These are phyloP conservation scores for Silene uniflora DNA, from an alignment of 148 eudicot species.

Conservation along the genomic window DNA sequence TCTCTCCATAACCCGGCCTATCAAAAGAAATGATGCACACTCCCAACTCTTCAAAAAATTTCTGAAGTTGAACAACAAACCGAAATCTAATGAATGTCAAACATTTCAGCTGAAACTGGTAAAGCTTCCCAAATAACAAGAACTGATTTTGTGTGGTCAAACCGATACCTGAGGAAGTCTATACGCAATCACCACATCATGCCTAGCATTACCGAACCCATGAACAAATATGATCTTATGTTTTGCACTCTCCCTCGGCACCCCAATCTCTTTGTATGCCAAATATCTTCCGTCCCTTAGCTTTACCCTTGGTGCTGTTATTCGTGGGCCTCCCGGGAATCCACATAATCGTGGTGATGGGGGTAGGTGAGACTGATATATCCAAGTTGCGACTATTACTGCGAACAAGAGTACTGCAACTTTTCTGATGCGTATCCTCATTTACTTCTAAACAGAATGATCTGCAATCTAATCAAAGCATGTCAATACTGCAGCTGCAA, in stretches of 20 bases:
- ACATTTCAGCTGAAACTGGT: not conserved
- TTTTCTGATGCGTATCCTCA: constrained; percentile 13
- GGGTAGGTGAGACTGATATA: constrained; percentile 25
- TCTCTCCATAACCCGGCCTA: constrained; percentile 77
- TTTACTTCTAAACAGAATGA: not conserved
- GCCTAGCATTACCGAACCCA: constrained; percentile 37
- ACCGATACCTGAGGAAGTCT: constrained; percentile 19
- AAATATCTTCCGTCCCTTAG: constrained; percentile 60
- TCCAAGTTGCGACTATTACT: constrained; percentile 19
- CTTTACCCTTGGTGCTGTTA: constrained; percentile 35
- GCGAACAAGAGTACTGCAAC: constrained; percentile 17
- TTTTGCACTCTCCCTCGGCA: constrained; percentile 45
- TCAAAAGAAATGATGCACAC: constrained; percentile 54
- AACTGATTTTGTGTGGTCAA: not conserved
- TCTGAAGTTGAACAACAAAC: constrained; percentile 26
- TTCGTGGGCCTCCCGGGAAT: constrained; percentile 29
- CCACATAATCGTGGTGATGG: constrained; percentile 37
- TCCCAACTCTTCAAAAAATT: constrained; percentile 41
- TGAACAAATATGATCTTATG: constrained; percentile 46
- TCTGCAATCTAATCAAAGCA: not conserved
- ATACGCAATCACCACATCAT: constrained; percentile 29
- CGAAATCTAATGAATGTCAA: not conserved
- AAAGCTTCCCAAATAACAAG: not conserved
- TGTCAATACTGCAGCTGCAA: not conserved
- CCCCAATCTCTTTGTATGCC: constrained; percentile 62